Percentiles rank a stretch among this genome's conserved stretches.
Conservation (phyloP, 1,139 yeast species). For the Geotrichum histeridarum region DNA sequence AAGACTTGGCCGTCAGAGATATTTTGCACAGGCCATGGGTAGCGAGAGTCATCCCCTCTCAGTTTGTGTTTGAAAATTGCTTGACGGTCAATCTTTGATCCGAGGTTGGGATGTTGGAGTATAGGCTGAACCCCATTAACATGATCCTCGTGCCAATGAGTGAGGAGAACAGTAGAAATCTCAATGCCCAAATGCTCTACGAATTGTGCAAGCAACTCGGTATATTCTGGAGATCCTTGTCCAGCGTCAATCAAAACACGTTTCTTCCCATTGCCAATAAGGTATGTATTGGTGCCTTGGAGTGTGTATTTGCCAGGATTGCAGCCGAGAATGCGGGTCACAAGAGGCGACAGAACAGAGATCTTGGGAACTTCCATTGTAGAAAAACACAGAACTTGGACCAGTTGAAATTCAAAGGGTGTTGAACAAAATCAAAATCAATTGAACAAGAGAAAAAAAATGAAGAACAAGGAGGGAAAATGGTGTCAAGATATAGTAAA, state of each 20-base stretch:
- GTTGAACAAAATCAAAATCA: neutral
- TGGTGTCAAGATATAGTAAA: too few species aligned
- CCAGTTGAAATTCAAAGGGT: neutral
- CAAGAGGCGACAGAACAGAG: conserved; percentile 36
- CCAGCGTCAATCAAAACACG: conserved; percentile 40
- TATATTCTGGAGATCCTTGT: conserved; percentile 35
- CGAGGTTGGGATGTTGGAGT: conserved; percentile 13
- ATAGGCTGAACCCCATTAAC: conserved; percentile 33
- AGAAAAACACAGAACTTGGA: neutral
- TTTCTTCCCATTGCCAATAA: conserved; percentile 37
- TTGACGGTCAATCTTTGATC: conserved; percentile 5
- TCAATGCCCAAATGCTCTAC: conserved; percentile 28
- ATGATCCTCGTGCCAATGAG: conserved; percentile 44
- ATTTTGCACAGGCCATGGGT: conserved; percentile 17
- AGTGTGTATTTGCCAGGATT: conserved; percentile 40
- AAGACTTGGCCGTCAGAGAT: conserved; percentile 31
- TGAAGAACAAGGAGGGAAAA: neutral
- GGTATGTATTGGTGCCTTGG: conserved; percentile 42
- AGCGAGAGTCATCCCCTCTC: conserved; percentile 2
- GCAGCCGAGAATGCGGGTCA: conserved; percentile 38
- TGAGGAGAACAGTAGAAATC: conserved; percentile 33
- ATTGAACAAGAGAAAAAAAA: neutral
- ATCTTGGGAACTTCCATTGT: conserved; percentile 26
- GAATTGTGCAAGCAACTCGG: conserved; percentile 27
- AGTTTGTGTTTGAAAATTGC: conserved; percentile 11